These are phyloP conservation scores for Fraxinus dipetala DNA, from an alignment of 305 asterid genomes.

Conservation along the genomic window DNA sequence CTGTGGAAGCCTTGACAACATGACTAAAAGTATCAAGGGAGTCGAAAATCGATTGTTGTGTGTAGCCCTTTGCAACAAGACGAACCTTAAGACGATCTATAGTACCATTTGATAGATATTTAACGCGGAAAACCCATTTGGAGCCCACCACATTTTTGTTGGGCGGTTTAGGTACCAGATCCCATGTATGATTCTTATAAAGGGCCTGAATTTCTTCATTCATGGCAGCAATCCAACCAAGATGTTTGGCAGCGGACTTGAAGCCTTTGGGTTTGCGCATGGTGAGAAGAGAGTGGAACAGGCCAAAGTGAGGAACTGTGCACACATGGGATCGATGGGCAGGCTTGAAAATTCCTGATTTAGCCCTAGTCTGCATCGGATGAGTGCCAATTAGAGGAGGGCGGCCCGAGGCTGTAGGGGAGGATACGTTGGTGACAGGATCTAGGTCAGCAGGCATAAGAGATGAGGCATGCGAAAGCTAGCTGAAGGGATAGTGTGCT, in stretches of 20 bases:
- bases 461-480: too few species aligned
- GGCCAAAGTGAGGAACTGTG: neutral
- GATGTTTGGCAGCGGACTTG: neutral
- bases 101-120: too few species aligned
- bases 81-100: too few species aligned
- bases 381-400: neutral
- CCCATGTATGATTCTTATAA: neutral
- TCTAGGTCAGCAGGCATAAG: too few species aligned
- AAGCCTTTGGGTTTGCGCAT: neutral
- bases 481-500: neutral
- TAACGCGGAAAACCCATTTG: too few species aligned
- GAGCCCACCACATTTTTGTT: neutral
- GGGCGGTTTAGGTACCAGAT: neutral
- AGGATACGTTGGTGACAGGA: neutral
- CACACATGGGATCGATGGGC: neutral
- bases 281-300: neutral
- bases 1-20: too few species aligned
- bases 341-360: neutral
- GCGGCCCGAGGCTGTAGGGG: too few species aligned
- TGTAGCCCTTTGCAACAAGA: too few species aligned
- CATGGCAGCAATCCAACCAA: neutral
- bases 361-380: neutral
- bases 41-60: too few species aligned
- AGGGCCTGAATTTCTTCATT: neutral
- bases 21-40: too few species aligned